Base-by-base conservation (phyloP, 2,329 filamentous ascomycete genomes). In the Aspergillus awamori region DNA sequence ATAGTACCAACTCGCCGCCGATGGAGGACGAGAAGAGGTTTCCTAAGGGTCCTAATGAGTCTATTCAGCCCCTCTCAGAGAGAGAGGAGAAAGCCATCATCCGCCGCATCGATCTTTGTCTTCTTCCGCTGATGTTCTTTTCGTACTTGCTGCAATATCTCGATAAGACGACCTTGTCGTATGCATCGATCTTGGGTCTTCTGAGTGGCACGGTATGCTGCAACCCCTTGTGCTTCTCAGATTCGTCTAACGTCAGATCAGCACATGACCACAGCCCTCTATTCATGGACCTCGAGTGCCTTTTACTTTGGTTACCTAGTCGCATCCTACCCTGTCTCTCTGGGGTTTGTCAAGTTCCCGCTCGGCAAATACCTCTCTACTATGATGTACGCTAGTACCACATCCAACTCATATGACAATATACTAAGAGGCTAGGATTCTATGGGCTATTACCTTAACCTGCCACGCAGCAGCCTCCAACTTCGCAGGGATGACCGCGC, bases 401-500 rank as follows among this genome's bases (percentile, higher is more conserved):
- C 11, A n/a, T 17, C 8, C 6, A 11, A 17, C 15, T 6, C 24
- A 55, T 22, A 17, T 20, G 28, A 30, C 24, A 10, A 39, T 8
- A 24, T 1, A 51, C 24, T 39, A 7, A 28, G 17, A 10, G 11
- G 30, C 7, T 15, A 68, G 63, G 8, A 62, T 69, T 33, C 36
- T 69, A 13, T 70, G 78, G 69, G 74, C 74, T 10, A 60, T 74
- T 3, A 53, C 77, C 17, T 69, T 77, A 17, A 65, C 61, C 2
- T 49, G 66, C 2, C 63, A 67, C 20, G 74, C 75, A 2, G 72
- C 74, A 15, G 67, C 72, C 11, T 69, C 67, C 26, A 71, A 74
- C 60, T 79, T 74, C 60, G 67, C 61, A 10, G 75, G 72, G 2
- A 67, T 79, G 13, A 74, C 80, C 66, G 68, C 72, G 4, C 72